Conservation (phyloP, 495 filamentous ascomycete genomes). For the Usnea hakonensis region DNA sequence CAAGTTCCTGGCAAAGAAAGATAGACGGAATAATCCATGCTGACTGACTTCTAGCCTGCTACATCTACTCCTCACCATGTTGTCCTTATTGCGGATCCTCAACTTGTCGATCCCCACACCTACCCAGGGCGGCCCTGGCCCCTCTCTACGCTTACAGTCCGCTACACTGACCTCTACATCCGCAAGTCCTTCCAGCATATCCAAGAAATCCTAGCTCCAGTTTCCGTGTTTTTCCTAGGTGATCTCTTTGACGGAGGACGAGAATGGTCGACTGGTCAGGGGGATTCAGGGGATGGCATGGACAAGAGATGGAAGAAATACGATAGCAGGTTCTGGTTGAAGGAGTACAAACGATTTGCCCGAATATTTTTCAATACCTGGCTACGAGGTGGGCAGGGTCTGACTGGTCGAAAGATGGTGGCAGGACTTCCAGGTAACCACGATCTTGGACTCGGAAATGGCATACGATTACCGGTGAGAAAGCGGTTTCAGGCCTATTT, state of each 20-base stretch:
- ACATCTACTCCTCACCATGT: slow-evolving; percentile 76
- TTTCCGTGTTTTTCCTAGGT: slow-evolving; percentile 82
- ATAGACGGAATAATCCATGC: not conserved
- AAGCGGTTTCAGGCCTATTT: slow-evolving; percentile 83
- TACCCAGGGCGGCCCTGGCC: slow-evolving; percentile 93
- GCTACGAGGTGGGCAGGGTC: slow-evolving; percentile 21
- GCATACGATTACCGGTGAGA: slow-evolving; percentile 69
- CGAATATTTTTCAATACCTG: slow-evolving; percentile 68
- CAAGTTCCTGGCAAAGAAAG: not conserved
- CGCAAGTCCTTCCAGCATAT: slow-evolving; percentile 67
- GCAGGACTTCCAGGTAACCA: slow-evolving; percentile 89
- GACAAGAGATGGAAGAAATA: slow-evolving; percentile 68
- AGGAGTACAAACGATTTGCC: slow-evolving; percentile 72
- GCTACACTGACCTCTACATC: slow-evolving; percentile 83
- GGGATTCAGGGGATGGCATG: slow-evolving; percentile 38
- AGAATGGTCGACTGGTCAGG: slow-evolving; percentile 75
- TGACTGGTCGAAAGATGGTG: slow-evolving; percentile 55
- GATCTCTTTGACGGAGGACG: slow-evolving; percentile 95
- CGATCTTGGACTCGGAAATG: slow-evolving; percentile 86
- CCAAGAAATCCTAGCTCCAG: slow-evolving; percentile 61
- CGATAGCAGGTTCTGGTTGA: slow-evolving; percentile 69
- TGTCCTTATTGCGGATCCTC: slow-evolving; percentile 89
- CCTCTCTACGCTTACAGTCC: slow-evolving; percentile 66
- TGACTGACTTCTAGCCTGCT: slow-evolving; percentile 48
- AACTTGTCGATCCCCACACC: slow-evolving; percentile 92